Base-by-base conservation (phyloP, 257 asterid species). In the Solanum ahanhuiri region DNA sequence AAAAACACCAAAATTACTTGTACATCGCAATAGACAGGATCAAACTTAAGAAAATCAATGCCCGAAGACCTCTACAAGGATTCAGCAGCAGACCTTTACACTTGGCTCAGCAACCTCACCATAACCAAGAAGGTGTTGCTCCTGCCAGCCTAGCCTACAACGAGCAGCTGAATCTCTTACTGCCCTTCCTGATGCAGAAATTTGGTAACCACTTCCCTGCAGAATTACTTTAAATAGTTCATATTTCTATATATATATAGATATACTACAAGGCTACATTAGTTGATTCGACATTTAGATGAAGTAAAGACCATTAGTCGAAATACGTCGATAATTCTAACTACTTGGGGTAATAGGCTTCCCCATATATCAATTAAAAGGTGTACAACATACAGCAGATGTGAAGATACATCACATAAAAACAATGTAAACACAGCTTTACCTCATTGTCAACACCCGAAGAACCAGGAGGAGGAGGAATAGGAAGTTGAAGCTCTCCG, bases 61-160 rank as follows among this genome's bases (percentile, higher is more conserved):
- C 25, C 79, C 28, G 0, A 17, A 17, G 25, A 70, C 43, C 14
- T 17, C 79, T 33, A 17, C 25, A 70, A 31, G 35, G 43, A 18
- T 70, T 17, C 37, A 14, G 43, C 58, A 34, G 83, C 92, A 83
- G 71, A 92, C 93, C 95, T 94, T 94, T 86, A 87, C 39, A 23
- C 85, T 87, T 81, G 94, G 93, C 83, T 94, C 95, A 76, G 91
- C 91, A 85, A 87, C 95, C 90, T 91, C 97, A 86, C 92, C 95
- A 81, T 83, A 48, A 25, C 87, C 92, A 88, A 84, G 87, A 83
- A 87, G 93, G 71, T 94, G 96, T 79, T 94, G 99, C 54, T 83
- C 92, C 87, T 92, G 97, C 98, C 99, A 96, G 43, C 96, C 97
- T 91, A 93, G 98, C 98, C 93, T 93, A 34, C 98, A 98, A 86